Evolutionary conservation across 2,329 filamentous ascomycete genomes (phyloP).

Genomic region (Colletotrichum lini): DNA sequence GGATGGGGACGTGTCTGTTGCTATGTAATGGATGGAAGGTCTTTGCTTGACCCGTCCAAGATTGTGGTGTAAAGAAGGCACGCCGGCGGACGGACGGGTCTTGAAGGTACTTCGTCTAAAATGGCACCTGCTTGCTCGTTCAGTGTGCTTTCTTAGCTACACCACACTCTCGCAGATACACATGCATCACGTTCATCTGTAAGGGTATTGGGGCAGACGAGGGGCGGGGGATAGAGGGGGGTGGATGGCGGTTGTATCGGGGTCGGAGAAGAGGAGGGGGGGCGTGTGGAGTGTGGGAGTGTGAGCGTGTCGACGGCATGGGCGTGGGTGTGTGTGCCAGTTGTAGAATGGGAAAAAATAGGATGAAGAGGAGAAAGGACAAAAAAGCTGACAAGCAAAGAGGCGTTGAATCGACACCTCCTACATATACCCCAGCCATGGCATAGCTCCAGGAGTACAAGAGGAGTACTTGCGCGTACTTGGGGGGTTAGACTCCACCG

Average conservation of each 20-base stretch:
- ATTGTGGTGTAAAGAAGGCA: conserved; percentile 37
- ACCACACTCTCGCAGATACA: conserved; percentile 23
- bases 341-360: conserved; percentile 21
- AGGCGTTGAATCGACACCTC: conserved; percentile 33
- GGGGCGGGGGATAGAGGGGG: conserved; percentile 19
- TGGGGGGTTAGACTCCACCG: conserved; percentile 34
- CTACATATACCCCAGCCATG: conserved; percentile 29
- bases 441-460: conserved; percentile 23
- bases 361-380: not conserved
- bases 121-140: conserved; percentile 33
- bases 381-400: conserved; percentile 25
- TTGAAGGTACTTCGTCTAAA: conserved; percentile 37
- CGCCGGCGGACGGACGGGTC: conserved; percentile 28
- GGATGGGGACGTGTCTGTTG: conserved; percentile 24
- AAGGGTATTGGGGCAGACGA: conserved; percentile 33
- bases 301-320: conserved; percentile 17
- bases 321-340: conserved; percentile 23
- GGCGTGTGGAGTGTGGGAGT: conserved; percentile 2
- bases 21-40: conserved; percentile 37
- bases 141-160: conserved; percentile 34
- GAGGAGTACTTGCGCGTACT: conserved; percentile 39
- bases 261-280: conserved; percentile 14
- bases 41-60: conserved; percentile 28
- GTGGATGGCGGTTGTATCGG: conserved; percentile 42
- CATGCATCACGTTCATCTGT: conserved; percentile 39